Base-by-base conservation (phyloP, 352 stramenopile species). In the Pythium oligandrum region DNA sequence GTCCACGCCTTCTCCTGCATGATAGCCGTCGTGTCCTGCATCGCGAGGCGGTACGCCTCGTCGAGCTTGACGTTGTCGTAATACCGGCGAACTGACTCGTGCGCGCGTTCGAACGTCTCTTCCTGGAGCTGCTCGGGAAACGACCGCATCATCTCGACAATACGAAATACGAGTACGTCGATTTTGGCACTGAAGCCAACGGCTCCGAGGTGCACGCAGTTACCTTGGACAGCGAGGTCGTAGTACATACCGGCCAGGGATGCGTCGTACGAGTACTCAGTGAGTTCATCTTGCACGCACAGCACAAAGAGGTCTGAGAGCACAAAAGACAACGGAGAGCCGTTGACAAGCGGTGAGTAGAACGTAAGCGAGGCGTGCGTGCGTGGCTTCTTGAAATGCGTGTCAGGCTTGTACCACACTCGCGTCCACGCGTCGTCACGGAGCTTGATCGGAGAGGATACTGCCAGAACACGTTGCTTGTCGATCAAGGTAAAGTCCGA, bases 371-470 rank as follows among this genome's bases (percentile, higher is more conserved):
- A 71, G 1, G 84, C 56, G 63, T 89, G 86, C 5, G 83, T 75
- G 48, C 84, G 87, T 4, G 82, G 82, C 66, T 88, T 89, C 40
- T 67, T 54, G 31, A 75, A 66, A 48, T 74, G 69, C 0, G 83
- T 51, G 61, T 86, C 86, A 3, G 82, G 64, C 56, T 84, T 81
- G 66, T 83, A 80, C 72, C 71, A 80, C 30, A 73, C 12, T 1
- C 66, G 61, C 31, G 52, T 56, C 6, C 11, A 44, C 5, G 34
- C 5, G 47, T 72, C 64, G 40, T 72, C 58, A 12, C 58, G 58
- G 12, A 76, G 44, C 35, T 42, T 32, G 59, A n/a, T 32, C 32
- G 36, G 26, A 8, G 31, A 3, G 10, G 47, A 26, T 8, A 9
- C 47, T 9, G 11, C 31, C 4, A 17, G 6, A 3, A 43, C n/a